These are phyloP conservation scores for Ceratocystis eucalypticola DNA, from an alignment of 2,329 filamentous ascomycete genomes.

Conservation along the genomic window DNA sequence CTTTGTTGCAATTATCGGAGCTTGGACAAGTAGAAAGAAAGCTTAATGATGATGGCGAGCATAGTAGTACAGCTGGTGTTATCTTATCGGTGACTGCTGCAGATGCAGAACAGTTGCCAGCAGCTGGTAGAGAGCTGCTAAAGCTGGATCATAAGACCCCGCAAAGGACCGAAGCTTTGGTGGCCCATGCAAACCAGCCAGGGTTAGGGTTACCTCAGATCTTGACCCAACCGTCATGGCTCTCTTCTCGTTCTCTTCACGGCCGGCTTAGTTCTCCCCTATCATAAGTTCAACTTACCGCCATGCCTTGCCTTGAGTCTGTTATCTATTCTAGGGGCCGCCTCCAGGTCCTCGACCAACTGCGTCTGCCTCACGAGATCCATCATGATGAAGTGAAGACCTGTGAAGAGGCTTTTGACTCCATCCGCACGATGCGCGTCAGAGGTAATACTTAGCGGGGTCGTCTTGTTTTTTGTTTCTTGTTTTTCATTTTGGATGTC, in stretches of 20 bases:
- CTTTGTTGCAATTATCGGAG: neutral
- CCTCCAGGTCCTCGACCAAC: constrained; percentile 68
- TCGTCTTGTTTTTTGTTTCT: neutral
- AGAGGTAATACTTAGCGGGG: constrained; percentile 33
- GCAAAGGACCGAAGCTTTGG: neutral
- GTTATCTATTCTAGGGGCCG: constrained; percentile 62
- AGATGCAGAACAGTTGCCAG: neutral
- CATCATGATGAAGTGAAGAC: constrained; percentile 61
- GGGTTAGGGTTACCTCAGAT: too few relatives aligned
- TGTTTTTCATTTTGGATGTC: too few relatives aligned
- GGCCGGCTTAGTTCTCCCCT: neutral
- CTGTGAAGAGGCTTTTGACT: constrained; percentile 64
- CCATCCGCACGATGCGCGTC: constrained; percentile 66
- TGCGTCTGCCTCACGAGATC: constrained; percentile 67
- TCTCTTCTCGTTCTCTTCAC: neutral
- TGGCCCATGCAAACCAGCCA: neutral
- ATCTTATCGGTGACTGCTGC: neutral
- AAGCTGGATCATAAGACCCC: neutral
- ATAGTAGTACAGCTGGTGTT: neutral
- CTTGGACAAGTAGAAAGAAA: neutral
- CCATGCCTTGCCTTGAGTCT: constrained; percentile 53
- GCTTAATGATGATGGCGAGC: neutral
- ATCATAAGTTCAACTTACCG: neutral
- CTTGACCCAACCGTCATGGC: too few relatives aligned
- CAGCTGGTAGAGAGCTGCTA: neutral